Evolutionary conservation across 2,329 filamentous ascomycete species (phyloP), one percentile per base, ranked within the genome.

Genomic region (Penicillium frequentans): DNA sequence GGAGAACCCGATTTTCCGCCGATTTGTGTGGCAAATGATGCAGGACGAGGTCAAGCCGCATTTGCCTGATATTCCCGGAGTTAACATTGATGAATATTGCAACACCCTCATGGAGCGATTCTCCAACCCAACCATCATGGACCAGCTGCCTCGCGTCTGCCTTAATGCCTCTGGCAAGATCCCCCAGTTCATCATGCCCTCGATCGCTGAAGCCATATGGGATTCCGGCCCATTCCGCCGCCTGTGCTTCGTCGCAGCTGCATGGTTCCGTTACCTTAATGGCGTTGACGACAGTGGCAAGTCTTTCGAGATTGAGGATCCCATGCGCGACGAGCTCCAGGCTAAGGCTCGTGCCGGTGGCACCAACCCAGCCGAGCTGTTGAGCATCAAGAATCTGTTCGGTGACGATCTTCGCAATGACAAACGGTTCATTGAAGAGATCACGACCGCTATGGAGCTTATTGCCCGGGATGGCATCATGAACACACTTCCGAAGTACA

Each of bases 91-190:
- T 61, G 62, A 79, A 62, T 83, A 83, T 71, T 82, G 79, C 74
- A 70, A 76, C 58, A 83, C 80, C 0, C 77, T 83, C 45, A 77
- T 83, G 58, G 79, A 81, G 69, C 81, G 81, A 37, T 83, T 83
- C 74, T 78, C 79, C 66, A 83, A 83, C 78, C 80, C 81, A 0
- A 82, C 81, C 53, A 82, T 83, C 65, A 82, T 78, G 79, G 81
- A 83, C 58, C 80, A 82, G 71, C 73, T 83, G 54, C 77, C 79
- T 39, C 81, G 81, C 37, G 72, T 83, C 58, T 79, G 78, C 57
- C 76, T 83, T 23, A 79, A 79, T 67, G 81, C 76, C 23, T 82
- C 80, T 6, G 81, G 81, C 73, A 83, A 83, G 77, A 77, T 83
- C 39, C 81, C 81, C 0, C 80, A 75, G 54, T 75, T 75, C 52